phyloP scores from a whole-genome alignment of 257 asterid genomes.

The Nemophila menziesii region DNA sequence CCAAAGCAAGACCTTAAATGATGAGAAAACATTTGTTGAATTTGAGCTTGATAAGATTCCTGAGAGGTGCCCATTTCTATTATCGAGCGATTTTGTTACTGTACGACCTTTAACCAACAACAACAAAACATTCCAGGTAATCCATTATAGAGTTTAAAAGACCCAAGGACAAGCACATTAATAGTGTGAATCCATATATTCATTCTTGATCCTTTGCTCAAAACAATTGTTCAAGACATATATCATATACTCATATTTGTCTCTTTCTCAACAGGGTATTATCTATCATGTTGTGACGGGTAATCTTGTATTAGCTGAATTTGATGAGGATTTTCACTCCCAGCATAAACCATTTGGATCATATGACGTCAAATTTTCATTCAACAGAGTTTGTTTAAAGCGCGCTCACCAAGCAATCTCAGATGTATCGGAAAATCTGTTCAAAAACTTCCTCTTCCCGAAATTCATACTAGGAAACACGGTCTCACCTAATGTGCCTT shows the following conservation, averaged over 20 bases:
- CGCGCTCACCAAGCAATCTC: slow-evolving; percentile 16
- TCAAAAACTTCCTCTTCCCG: slow-evolving; percentile 16
- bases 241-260: too few relatives aligned
- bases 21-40: slow-evolving; percentile 14
- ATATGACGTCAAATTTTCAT: slow-evolving; percentile 18
- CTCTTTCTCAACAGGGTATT: background rate
- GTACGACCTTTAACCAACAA: slow-evolving; percentile 7
- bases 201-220: too few relatives aligned
- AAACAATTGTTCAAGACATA: too few relatives aligned
- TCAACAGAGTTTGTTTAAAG: slow-evolving; percentile 17
- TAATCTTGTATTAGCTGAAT: slow-evolving; percentile 9
- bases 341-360: slow-evolving; percentile 5
- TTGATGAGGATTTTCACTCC: slow-evolving; percentile 8
- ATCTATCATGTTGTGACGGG: background rate
- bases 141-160: background rate
- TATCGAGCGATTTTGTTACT: slow-evolving; percentile 16
- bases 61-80: slow-evolving; percentile 14
- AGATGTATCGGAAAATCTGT: slow-evolving; percentile 3
- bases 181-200: too few relatives aligned
- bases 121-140: slow-evolving; percentile 14
- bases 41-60: slow-evolving; percentile 15
- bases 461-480: background rate
- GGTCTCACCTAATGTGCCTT: background rate
- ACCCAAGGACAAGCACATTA: background rate
- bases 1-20: background rate